A percentile compares a stretch with the other conserved stretches of the same genome.
Conservation (phyloP, 2,329 filamentous ascomycete species). For the Trichocomaceae sp. region DNA sequence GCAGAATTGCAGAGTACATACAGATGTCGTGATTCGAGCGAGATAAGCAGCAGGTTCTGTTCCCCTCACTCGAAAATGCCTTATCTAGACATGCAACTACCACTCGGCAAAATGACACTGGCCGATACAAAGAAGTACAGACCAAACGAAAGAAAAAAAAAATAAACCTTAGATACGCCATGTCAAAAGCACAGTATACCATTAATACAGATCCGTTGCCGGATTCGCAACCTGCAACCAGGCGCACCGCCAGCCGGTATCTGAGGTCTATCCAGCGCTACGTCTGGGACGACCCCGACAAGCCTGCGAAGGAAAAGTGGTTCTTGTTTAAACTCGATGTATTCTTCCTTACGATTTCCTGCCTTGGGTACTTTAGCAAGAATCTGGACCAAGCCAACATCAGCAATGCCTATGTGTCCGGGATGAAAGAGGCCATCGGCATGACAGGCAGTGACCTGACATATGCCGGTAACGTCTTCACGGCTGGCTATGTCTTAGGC, state of each 20-base stretch:
- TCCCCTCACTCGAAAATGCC: not conserved
- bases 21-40: not conserved
- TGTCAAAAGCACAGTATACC: not conserved
- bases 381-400: slow-evolving; percentile 42
- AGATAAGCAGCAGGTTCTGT: not conserved
- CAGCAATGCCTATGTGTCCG: slow-evolving; percentile 44
- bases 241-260: not conserved
- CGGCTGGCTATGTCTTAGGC: slow-evolving; percentile 37
- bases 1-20: not conserved
- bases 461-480: slow-evolving; percentile 45
- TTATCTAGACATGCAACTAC: not conserved
- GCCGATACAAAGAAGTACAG: not conserved
- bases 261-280: not conserved
- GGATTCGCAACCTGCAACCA: not conserved
- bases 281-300: slow-evolving; percentile 39
- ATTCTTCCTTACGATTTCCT: slow-evolving; percentile 39
- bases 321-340: slow-evolving; percentile 46
- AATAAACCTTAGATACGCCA: not conserved
- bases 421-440: slow-evolving; percentile 44
- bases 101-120: not conserved
- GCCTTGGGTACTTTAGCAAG: slow-evolving; percentile 44
- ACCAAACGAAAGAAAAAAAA: not conserved
- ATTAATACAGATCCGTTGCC: not conserved
- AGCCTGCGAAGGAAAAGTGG: slow-evolving; percentile 35
- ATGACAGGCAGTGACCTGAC: slow-evolving; percentile 40